These are phyloP conservation scores for Aspergillus thermomutatus DNA, from an alignment of 2,329 filamentous ascomycete species.

Conservation along the genomic window DNA sequence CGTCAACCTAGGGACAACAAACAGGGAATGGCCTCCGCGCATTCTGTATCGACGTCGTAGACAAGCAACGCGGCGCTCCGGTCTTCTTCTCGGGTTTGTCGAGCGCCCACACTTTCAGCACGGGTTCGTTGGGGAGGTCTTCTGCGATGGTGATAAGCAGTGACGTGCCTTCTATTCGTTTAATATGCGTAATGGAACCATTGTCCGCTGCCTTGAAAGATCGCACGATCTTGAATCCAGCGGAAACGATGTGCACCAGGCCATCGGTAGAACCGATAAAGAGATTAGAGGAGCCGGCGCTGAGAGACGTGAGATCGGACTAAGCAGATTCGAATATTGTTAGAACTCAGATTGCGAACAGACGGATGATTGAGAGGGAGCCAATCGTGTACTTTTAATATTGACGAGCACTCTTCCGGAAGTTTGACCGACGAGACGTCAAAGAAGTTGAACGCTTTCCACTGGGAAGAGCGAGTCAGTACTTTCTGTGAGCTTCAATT, in stretches of 20 bases:
- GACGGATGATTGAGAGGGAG: slow-evolving; percentile 33
- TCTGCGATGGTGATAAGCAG: slow-evolving; percentile 78
- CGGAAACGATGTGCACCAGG: slow-evolving; percentile 79
- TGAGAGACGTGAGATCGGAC: slow-evolving; percentile 74
- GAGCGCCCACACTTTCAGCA: slow-evolving; percentile 95
- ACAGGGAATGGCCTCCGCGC: slow-evolving; percentile 90
- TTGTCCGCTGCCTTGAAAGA: slow-evolving; percentile 83
- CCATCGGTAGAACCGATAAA: slow-evolving; percentile 87
- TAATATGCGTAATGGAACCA: slow-evolving; percentile 79
- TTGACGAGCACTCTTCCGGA: slow-evolving; percentile 70
- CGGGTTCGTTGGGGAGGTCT: slow-evolving; percentile 80
- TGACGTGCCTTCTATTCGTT: slow-evolving; percentile 82
- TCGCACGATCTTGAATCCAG: slow-evolving; percentile 79
- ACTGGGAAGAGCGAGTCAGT: slow-evolving; percentile 53
- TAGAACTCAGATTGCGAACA: not conserved
- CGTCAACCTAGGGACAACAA: slow-evolving; percentile 23
- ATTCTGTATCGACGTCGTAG: slow-evolving; percentile 81
- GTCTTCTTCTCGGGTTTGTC: slow-evolving; percentile 95
- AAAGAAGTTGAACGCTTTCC: slow-evolving; percentile 99
- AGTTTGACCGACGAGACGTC: slow-evolving; percentile 82
- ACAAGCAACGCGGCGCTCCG: slow-evolving; percentile 81
- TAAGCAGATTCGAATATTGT: slow-evolving; percentile 20
- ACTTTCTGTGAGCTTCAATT: not conserved
- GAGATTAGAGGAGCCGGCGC: slow-evolving; percentile 81
- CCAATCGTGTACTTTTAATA: slow-evolving; percentile 64